Conservation (phyloP, 2,329 filamentous ascomycete genomes). For the Penicillium oxalicum region DNA sequence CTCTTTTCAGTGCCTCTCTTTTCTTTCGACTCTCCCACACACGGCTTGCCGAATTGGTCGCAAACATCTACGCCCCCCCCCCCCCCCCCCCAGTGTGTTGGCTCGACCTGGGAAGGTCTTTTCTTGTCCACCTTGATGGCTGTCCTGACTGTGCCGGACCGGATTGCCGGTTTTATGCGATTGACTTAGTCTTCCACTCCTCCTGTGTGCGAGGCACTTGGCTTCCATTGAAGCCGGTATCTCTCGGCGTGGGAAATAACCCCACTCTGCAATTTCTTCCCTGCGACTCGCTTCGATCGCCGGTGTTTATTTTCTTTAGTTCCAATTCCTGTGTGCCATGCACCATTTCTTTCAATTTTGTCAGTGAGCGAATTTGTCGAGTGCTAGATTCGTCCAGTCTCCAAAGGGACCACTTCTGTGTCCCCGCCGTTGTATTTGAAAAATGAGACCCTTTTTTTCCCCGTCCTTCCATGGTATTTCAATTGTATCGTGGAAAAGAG, state of each 20-base stretch:
- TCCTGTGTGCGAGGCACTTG: constrained; percentile 3
- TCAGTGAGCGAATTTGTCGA: constrained; percentile 23
- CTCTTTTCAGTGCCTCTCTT: too few relatives aligned
- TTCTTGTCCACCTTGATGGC: constrained; percentile 8
- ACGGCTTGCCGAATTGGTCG: constrained; percentile 1
- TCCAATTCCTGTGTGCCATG: constrained; percentile 7
- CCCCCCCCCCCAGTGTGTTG: neutral
- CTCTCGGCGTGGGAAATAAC: constrained; percentile 9
- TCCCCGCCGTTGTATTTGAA: constrained; percentile 14
- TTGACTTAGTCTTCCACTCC: constrained; percentile 2
- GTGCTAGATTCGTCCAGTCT: constrained; percentile 15
- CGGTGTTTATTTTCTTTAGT: constrained; percentile 14
- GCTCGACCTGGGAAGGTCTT: constrained; percentile 5
- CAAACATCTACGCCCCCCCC: neutral
- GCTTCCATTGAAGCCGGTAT: constrained; percentile 3
- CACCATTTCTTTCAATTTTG: constrained; percentile 20
- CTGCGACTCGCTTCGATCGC: constrained; percentile 2
- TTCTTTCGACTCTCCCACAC: constrained; percentile 9
- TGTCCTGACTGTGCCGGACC: constrained; percentile 21
- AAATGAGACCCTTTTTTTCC: constrained; percentile 13
- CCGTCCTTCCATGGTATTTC: neutral
- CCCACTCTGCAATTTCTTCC: constrained; percentile 16
- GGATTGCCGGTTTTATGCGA: constrained; percentile 8
- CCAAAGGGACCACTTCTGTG: constrained; percentile 6
- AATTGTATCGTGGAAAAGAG: neutral